Base-by-base conservation (phyloP, 257 asterid genomes). In the Scutellaria galericulata region DNA sequence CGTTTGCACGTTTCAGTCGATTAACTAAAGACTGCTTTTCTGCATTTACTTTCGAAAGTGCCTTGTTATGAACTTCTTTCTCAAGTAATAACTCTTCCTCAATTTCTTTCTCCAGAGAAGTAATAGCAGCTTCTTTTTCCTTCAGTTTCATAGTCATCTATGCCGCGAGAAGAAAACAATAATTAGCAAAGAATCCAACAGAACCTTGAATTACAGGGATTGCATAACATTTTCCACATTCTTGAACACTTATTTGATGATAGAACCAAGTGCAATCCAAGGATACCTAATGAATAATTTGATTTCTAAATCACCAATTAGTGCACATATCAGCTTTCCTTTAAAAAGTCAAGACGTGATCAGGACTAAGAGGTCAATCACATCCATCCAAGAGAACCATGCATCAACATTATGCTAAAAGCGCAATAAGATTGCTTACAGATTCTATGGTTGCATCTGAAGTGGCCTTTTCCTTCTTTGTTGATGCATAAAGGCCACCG, bases 391-490 rank as follows among this genome's bases (percentile, higher is more conserved):
- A 47, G 46, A 51, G 47, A 74, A 64, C 56, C 66, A 14, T 27
- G 24, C 24, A 45, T 8, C 27, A 64, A 70, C 4, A n/a, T 47
- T 59, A 66, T 35, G 54, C 53, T 35, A 42, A 44, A 44, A 40
- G 42, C 20, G 42, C 18, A 58, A 31, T 55, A 45, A 48, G 62
- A 45, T 67, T n/a, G 66, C 97, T 86, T 87, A 93, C 98, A 47
- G 88, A 85, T 89, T 89, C 93, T 42, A 89, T 58, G 58, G 87
- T 77, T 61, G 85, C 91, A 76, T 83, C 89, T 50, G 85, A 79
- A 65, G 66, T 39, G 39, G 79, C 83, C 73, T 81, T 89, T 71
- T 85, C 90, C 81, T 87, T 86, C 79, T 51, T 75, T 61, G 83
- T 73, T 48, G 72, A 78, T 63, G 87, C 88, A 83, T 83, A 93